A percentile compares a stretch with the other conserved stretches of the same genome.
These are phyloP conservation scores for Pseudopithomyces chartarum DNA, from an alignment of 2,329 filamentous ascomycete species.

Conservation along the genomic window DNA sequence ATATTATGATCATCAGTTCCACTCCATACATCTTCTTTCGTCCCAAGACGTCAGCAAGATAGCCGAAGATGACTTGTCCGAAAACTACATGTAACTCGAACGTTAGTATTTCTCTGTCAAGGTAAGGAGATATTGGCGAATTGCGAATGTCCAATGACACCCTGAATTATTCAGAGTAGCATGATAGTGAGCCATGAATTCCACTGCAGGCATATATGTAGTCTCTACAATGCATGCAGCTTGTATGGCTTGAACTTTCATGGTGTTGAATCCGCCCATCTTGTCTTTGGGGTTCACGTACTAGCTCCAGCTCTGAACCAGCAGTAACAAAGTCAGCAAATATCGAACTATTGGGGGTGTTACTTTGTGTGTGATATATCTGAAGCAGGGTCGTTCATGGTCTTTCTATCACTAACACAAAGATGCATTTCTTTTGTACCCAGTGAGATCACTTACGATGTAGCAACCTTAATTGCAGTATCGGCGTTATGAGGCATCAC, in stretches of 20 bases:
- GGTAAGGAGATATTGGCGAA: not conserved
- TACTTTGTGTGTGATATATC: too few relatives aligned
- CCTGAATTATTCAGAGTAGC: too few relatives aligned
- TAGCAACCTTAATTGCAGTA: constrained; percentile 84
- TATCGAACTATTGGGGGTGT: too few relatives aligned
- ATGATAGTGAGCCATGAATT: too few relatives aligned
- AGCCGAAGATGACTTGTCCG: constrained; percentile 74
- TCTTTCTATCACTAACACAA: not conserved
- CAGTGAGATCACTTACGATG: constrained; percentile 56
- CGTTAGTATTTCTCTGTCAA: not conserved
- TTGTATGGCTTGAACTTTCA: too few relatives aligned
- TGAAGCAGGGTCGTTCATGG: too few relatives aligned
- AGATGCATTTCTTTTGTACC: not conserved
- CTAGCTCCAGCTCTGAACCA: not conserved
- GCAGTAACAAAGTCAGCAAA: too few relatives aligned
- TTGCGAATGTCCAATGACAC: not conserved
- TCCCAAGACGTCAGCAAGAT: constrained; percentile 75
- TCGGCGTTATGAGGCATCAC: constrained; percentile 70
- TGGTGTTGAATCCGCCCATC: too few relatives aligned
- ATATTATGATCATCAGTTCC: constrained; percentile 47
- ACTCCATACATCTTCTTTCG: constrained; percentile 82
- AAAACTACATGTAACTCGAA: constrained; percentile 52
- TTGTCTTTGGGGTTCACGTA: not conserved
- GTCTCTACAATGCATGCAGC: too few relatives aligned
- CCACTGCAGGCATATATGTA: too few relatives aligned